Base-by-base conservation (phyloP, 2,329 filamentous ascomycete species). In the Fusarium chuoi region DNA sequence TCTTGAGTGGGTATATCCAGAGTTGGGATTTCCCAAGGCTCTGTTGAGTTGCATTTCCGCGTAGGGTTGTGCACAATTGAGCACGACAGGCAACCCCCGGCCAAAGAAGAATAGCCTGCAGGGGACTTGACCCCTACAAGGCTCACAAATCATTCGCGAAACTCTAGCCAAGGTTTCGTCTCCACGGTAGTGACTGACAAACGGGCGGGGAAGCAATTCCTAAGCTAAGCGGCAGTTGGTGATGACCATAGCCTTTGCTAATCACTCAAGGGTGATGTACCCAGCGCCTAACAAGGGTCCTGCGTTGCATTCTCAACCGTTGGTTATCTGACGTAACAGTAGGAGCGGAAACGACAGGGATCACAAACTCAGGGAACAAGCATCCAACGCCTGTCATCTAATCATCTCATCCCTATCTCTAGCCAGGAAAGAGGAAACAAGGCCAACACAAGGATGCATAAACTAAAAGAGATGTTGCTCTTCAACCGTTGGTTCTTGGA, bases 391-490 rank as follows among this genome's bases (percentile, higher is more conserved):
- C 39, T 28, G 20, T 38, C 38, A 39, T 33, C 24, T 61, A 7
- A 41, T 28, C 51, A 41, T 55, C 6, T n/a, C 20, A 28, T 55
- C 35, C 51, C 26, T 49, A 38, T 39, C 62, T 17, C 8, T 39
- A 36, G 10, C n/a, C 7, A 35, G 11, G 5, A 33, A 41, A 36
- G 17, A 36, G 30, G 14, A n/a, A 49, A 33, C n/a, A 33, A 22
- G 14, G 11, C 41, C 12, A 61, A 45, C 38, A 24, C 62, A 51
- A 22, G 41, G 39, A 12, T 52, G 15, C 35, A 24, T 39, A n/a
- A n/a, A 20, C 17, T 17, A 12, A 17, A 11, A 66, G 60, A 71
- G 44, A 71, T 71, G 35, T 24, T 62, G 68, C 71, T 71, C 68
- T 66, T 62, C 68, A 22, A 3, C 42, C 17, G 42, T 57, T 67